A percentile compares a stretch with the other conserved stretches of the same genome.
These are phyloP conservation scores for Colletotrichum tanaceti DNA, from an alignment of 2,329 filamentous ascomycete species.

Conservation along the genomic window DNA sequence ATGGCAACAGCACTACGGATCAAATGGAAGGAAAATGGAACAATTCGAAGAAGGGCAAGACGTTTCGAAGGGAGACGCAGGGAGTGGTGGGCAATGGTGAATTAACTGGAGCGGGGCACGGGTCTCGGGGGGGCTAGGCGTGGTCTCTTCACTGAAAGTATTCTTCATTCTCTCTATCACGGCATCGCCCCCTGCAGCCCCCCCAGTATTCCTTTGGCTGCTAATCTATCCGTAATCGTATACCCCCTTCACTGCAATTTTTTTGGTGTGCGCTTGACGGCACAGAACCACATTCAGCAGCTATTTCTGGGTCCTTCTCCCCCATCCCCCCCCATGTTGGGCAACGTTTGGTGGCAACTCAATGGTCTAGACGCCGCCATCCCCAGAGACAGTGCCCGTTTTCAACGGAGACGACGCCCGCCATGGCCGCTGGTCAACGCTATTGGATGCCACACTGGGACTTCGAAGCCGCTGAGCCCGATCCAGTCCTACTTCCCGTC, in stretches of 20 bases:
- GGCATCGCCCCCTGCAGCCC: background rate
- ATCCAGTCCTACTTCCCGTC: background rate
- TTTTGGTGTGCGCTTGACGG: background rate
- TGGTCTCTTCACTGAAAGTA: conserved; percentile 3
- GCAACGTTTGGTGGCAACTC: background rate
- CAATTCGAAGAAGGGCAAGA: conserved; percentile 20
- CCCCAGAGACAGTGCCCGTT: background rate
- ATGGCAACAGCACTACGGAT: background rate
- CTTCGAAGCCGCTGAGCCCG: background rate
- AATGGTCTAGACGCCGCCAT: background rate
- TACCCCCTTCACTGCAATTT: background rate
- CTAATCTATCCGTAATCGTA: too few relatives aligned
- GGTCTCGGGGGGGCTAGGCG: conserved; percentile 22
- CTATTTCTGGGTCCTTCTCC: conserved; percentile 1
- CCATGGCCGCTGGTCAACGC: background rate
- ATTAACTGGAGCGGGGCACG: conserved; percentile 1
- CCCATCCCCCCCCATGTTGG: background rate
- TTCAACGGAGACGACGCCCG: conserved; percentile 2
- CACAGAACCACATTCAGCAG: background rate
- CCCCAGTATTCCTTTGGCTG: background rate
- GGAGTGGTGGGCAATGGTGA: background rate
- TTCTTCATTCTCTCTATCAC: too few relatives aligned
- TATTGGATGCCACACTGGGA: background rate
- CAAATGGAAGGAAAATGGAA: conserved; percentile 35
- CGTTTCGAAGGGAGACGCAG: background rate